Evolutionary conservation across 495 filamentous ascomycete species (phyloP).

Genomic region (Thermothielavioides terrestris): DNA sequence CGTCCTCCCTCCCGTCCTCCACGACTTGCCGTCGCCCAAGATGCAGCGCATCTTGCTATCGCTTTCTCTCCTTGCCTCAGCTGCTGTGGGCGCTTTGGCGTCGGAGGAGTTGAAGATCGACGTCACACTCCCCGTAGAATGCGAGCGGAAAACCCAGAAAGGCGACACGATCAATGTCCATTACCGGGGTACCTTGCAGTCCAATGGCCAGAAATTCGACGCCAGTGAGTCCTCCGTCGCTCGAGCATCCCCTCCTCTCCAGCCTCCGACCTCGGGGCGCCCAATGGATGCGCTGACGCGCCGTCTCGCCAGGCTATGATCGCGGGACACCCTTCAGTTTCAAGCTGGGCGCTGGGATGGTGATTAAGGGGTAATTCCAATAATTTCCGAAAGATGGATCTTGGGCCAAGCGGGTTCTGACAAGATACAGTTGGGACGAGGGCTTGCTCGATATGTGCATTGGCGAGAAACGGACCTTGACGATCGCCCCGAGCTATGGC

Average conservation of each 20-base stretch:
- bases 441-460: slow-evolving; percentile 93
- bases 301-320: slow-evolving; percentile 48
- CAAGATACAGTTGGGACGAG: slow-evolving; percentile 63
- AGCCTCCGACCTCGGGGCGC: too few species aligned
- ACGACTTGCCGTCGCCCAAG: slow-evolving; percentile 9
- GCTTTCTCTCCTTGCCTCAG: slow-evolving; percentile 45
- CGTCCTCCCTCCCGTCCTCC: too few species aligned
- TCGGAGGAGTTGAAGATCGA: slow-evolving; percentile 62
- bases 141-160: slow-evolving; percentile 59
- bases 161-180: slow-evolving; percentile 79
- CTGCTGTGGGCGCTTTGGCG: slow-evolving; percentile 42
- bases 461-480: slow-evolving; percentile 85
- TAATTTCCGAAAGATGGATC: not conserved
- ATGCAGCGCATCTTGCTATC: slow-evolving; percentile 53
- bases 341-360: slow-evolving; percentile 65
- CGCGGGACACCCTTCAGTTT: slow-evolving; percentile 69
- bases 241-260: not conserved
- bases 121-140: slow-evolving; percentile 58
- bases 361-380: slow-evolving; percentile 65
- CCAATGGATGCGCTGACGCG: too few species aligned
- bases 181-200: slow-evolving; percentile 72
- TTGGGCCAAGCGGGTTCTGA: slow-evolving; percentile 4
- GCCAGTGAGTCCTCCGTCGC: slow-evolving; percentile 31
- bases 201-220: slow-evolving; percentile 50
- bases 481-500: slow-evolving; percentile 76